Conservation (phyloP, 345 rosid genomes). For the Euclidium syriacum region DNA sequence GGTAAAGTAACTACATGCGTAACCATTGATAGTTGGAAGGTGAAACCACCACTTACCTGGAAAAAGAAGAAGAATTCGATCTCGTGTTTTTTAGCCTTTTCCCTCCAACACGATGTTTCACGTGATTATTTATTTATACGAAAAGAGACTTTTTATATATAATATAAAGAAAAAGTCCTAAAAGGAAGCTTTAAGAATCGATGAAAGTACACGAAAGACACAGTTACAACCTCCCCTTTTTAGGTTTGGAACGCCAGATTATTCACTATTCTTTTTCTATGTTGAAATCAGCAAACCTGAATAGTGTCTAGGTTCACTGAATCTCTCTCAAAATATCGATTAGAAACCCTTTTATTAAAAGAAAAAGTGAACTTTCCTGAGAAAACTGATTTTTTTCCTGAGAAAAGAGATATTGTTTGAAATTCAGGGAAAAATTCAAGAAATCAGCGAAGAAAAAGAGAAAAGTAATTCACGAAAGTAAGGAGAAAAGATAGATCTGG, state of each 20-base stretch:
- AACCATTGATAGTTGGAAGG: constrained; percentile 31
- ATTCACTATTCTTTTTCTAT: background rate
- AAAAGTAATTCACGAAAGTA: background rate
- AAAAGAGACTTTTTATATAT: background rate
- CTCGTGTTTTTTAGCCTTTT: background rate
- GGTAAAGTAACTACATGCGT: constrained; percentile 9
- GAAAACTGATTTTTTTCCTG: background rate
- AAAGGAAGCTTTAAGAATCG: constrained; percentile 11
- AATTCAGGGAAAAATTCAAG: background rate
- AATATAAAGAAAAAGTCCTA: background rate
- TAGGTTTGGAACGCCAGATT: constrained; percentile 1
- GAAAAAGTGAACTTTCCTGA: background rate
- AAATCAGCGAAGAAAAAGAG: background rate
- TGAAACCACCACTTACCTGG: constrained; percentile 26
- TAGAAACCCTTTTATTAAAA: background rate
- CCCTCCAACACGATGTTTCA: constrained; percentile 9
- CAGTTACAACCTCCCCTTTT: constrained; percentile 16
- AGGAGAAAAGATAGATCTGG: background rate
- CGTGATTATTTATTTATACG: background rate
- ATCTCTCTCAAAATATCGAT: background rate
- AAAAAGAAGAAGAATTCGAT: constrained; percentile 18
- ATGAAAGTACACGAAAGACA: constrained; percentile 10
- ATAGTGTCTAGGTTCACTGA: constrained; percentile 23
- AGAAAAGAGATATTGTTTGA: background rate
- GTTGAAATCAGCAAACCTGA: background rate